phyloP scores from a whole-genome alignment of 2,329 filamentous ascomycete species.

The Aspergillus fumigatiaffinis region DNA sequence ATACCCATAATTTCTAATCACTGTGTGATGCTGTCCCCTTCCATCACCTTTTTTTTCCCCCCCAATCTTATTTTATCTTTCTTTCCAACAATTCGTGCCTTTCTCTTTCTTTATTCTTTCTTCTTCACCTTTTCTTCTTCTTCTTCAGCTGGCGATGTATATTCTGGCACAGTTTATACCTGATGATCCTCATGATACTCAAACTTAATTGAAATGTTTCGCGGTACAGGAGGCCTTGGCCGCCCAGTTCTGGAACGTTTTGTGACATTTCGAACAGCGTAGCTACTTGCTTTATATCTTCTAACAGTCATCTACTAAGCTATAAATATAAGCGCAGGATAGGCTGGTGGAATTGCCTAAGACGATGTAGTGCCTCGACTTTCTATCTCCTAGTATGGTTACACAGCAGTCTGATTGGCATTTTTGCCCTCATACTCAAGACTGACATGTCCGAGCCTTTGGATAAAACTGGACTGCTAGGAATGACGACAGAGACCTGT shows the following conservation, averaged over 20 bases:
- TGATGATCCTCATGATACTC: slow-evolving; percentile 21
- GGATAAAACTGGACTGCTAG: neutral
- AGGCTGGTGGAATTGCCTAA: neutral
- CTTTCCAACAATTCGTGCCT: slow-evolving; percentile 3
- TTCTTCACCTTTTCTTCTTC: slow-evolving; percentile 5
- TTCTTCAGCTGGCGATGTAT: slow-evolving; percentile 5
- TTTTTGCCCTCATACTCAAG: neutral
- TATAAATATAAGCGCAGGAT: neutral
- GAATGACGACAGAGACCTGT: neutral
- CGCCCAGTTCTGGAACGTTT: neutral
- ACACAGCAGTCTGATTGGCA: neutral
- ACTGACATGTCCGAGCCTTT: neutral
- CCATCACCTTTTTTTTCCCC: slow-evolving; percentile 3
- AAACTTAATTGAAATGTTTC: slow-evolving; percentile 9
- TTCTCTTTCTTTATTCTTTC: slow-evolving; percentile 2
- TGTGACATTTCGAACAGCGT: neutral
- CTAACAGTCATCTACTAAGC: neutral
- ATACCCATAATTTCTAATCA: slow-evolving; percentile 23
- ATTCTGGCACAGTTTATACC: slow-evolving; percentile 7
- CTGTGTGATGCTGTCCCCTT: slow-evolving; percentile 17
- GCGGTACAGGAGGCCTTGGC: slow-evolving; percentile 7
- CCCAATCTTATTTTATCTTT: neutral
- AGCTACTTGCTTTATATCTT: neutral
- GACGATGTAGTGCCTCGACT: neutral
- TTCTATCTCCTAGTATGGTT: neutral